A percentile compares a stretch with the other conserved stretches of the same genome.
Conservation (phyloP, 1,284 basidiomycete species). For the Takashimella tepidaria region DNA sequence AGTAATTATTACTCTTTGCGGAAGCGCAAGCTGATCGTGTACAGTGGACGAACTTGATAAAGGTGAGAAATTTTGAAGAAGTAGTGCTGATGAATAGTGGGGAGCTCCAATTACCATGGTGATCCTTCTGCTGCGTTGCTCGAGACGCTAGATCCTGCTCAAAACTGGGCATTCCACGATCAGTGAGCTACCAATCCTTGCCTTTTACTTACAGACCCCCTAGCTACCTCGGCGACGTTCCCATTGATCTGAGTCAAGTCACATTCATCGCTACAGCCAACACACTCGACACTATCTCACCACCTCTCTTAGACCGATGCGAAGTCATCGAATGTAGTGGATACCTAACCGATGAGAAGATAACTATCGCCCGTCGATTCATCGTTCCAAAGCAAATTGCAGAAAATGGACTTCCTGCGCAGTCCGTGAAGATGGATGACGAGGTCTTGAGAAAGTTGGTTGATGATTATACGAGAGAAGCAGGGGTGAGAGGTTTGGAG, state of each 20-base stretch:
- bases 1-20: not conserved
- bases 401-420: slow-evolving; percentile 74
- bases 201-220: not conserved
- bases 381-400: slow-evolving; percentile 90
- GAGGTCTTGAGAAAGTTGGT: slow-evolving; percentile 78
- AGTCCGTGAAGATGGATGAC: slow-evolving; percentile 66
- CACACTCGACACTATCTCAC: slow-evolving; percentile 87
- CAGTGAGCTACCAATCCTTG: slow-evolving; percentile 56
- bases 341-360: slow-evolving; percentile 94
- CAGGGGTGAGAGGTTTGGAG: slow-evolving; percentile 86
- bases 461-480: slow-evolving; percentile 92
- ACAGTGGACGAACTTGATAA: slow-evolving; percentile 91
- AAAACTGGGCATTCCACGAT: slow-evolving; percentile 91
- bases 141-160: slow-evolving; percentile 97
- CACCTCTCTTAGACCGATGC: slow-evolving; percentile 89
- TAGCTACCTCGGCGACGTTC: slow-evolving; percentile 70
- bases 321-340: slow-evolving; percentile 94
- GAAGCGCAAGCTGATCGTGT: not conserved
- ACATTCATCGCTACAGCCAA: slow-evolving; percentile 86
- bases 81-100: slow-evolving; percentile 52
- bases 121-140: slow-evolving; percentile 90
- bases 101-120: slow-evolving; percentile 52
- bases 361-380: slow-evolving; percentile 81
- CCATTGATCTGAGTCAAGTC: slow-evolving; percentile 88
- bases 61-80: slow-evolving; percentile 62